phyloP scores from a whole-genome alignment of 2,329 filamentous ascomycete species.

The Penicillium sp. region DNA sequence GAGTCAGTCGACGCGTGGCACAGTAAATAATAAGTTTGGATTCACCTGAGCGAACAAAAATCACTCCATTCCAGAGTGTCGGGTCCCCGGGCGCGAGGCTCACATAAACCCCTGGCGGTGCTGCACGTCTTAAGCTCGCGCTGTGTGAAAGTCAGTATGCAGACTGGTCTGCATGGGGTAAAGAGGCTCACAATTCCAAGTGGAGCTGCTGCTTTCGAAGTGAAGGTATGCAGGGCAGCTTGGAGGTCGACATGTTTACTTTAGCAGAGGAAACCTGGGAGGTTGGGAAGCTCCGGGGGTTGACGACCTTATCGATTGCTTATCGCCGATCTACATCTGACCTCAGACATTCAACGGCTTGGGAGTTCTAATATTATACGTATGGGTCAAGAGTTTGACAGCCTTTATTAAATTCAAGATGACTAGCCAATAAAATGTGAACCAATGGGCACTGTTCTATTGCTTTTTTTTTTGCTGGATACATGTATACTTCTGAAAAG shows the following conservation, averaged over 20 bases:
- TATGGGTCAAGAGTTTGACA: not conserved
- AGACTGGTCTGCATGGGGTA: not conserved
- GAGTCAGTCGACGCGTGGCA: not conserved
- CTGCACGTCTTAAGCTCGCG: constrained; percentile 74
- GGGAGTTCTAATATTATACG: not conserved
- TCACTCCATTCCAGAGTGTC: constrained; percentile 80
- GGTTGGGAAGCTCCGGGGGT: not conserved
- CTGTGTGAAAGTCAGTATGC: constrained; percentile 45
- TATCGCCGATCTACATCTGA: constrained; percentile 3
- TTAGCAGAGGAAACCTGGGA: not conserved
- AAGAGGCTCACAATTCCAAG: constrained; percentile 70
- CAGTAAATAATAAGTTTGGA: not conserved
- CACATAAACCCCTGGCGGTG: constrained; percentile 83
- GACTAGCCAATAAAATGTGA: not conserved
- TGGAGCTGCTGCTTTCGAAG: constrained; percentile 73
- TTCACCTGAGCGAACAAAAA: constrained; percentile 85
- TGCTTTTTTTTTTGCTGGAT: not conserved
- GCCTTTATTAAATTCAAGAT: no score
- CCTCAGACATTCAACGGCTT: not conserved
- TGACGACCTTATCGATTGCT: constrained; percentile 12
- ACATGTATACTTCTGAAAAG: no score
- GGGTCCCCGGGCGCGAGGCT: constrained; percentile 78
- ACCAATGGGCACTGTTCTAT: not conserved
- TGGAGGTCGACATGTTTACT: constrained; percentile 32
- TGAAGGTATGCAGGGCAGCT: constrained; percentile 43